phyloP scores from a whole-genome alignment of 2,329 filamentous ascomycete genomes.

The Colletotrichum shisoi region DNA sequence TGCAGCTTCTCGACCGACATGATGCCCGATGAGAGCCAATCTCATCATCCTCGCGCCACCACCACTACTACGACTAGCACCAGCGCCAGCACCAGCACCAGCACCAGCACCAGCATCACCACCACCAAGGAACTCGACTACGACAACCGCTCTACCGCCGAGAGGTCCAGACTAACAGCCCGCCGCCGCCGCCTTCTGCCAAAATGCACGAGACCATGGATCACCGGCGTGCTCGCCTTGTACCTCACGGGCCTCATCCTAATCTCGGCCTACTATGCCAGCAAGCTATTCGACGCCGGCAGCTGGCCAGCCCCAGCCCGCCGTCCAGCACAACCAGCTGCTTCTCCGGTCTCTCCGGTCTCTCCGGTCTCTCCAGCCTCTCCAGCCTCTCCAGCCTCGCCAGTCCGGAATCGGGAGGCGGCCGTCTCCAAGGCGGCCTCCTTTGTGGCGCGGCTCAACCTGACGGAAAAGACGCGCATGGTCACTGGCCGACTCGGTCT shows the following conservation, averaged over 20 bases:
- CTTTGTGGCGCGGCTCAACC: conserved; percentile 73
- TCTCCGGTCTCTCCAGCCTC: conserved; percentile 21
- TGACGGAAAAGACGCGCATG: conserved; percentile 79
- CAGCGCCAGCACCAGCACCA: too few species aligned
- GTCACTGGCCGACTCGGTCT: conserved; percentile 78
- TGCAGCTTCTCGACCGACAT: conserved; percentile 37
- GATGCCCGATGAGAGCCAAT: conserved; percentile 33
- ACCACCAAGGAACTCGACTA: conserved; percentile 3
- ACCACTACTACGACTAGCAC: too few species aligned
- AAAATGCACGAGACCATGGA: conserved; percentile 32
- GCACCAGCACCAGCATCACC: too few species aligned
- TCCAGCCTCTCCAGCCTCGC: conserved; percentile 17
- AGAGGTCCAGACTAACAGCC: neutral
- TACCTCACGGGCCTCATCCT: conserved; percentile 40
- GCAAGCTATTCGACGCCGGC: conserved; percentile 36
- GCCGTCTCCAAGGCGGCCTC: conserved; percentile 75
- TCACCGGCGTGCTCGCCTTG: conserved; percentile 24
- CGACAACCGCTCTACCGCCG: neutral
- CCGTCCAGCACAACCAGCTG: conserved; percentile 28
- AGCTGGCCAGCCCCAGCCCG: conserved; percentile 36
- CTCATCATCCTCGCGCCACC: neutral
- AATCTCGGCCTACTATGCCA: conserved; percentile 37
- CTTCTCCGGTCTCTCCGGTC: conserved; percentile 19
- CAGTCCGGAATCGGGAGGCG: conserved; percentile 62
- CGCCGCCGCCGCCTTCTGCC: neutral